These are phyloP conservation scores for Leccinum laetum DNA, from an alignment of 1,284 basidiomycete genomes.

Conservation along the genomic window DNA sequence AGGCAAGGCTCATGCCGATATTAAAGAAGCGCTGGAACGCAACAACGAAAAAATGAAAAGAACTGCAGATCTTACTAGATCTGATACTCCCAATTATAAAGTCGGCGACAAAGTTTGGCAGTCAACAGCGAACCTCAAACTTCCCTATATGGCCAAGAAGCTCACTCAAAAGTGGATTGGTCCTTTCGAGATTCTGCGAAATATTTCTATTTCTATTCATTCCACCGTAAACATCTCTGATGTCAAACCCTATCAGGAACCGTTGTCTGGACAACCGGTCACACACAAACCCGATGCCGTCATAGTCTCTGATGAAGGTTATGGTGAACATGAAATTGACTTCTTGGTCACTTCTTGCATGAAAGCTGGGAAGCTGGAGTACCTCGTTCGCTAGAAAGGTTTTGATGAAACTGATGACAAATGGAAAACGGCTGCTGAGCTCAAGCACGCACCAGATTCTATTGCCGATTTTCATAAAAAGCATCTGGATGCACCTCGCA, in stretches of 20 bases:
- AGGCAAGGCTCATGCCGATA: not conserved
- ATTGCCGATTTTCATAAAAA: too few relatives aligned
- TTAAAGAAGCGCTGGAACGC: not conserved
- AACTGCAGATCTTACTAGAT: too few relatives aligned
- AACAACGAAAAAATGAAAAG: not conserved
- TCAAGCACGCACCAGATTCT: fast-evolving
- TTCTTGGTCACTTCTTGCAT: not conserved
- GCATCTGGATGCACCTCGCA: not conserved
- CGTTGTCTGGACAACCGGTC: too few relatives aligned
- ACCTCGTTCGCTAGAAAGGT: not conserved
- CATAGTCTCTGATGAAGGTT: not conserved
- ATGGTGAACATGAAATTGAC: not conserved
- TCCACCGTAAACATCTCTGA: too few relatives aligned
- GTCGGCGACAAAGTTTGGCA: too few relatives aligned
- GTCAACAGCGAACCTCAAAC: too few relatives aligned
- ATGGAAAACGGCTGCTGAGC: not conserved
- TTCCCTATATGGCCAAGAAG: too few relatives aligned
- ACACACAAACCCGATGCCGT: not conserved
- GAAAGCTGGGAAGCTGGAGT: not conserved
- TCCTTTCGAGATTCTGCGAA: too few relatives aligned
- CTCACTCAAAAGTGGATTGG: too few relatives aligned
- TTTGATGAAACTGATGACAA: not conserved
- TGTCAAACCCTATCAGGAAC: too few relatives aligned
- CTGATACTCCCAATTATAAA: too few relatives aligned
- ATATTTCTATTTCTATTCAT: too few relatives aligned